Evolutionary conservation across 257 asterid genomes (phyloP), one percentile per base, ranked within the genome.

Genomic region (Dorcoceras hygrometricum): DNA sequence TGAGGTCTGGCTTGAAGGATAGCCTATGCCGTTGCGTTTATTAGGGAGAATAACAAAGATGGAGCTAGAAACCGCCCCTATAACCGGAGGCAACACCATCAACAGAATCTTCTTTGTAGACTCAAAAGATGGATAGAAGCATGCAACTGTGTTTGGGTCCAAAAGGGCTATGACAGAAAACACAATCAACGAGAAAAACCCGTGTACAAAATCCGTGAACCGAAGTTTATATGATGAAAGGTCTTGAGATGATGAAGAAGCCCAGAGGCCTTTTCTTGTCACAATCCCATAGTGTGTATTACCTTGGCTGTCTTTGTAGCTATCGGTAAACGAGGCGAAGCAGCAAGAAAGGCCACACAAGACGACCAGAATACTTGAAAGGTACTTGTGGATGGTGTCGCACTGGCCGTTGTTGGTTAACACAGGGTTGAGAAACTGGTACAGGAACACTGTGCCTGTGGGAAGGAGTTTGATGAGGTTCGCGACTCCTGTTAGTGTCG

Each of bases 371-470:
- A 72, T 54, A 51, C 77, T 62, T 0, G 96, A 80, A 12, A 87
- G 63, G 80, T 77, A 81, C 82, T 80, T 83, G 86, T 92, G 75
- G 16, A 70, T 1, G 34, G 72, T 16, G 73, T 69, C 62, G 74
- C 98, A 89, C 0, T 79, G 68, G 71, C 98, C 97, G 65, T 83
- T 75, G 91, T 92, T 86, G 72, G 97, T 89, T 24, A 87, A 54
- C 50, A 86, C 70, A 14, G 96, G 98, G 81, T 80, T 89, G 77
- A 85, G 86, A 83, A 91, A 84, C n/a, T 87, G 95, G 82, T 75
- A 84, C 2, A 71, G 27, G 78, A 85, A 86, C 54, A 87, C 85
- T 1, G 89, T 84, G 34, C 92, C 96, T 5, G 94, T 85, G 0
- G 89, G 96, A 69, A 86, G 97, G 59, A 86, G 87, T 68, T 66